These are phyloP conservation scores for Elaeagnus macrophylla DNA, from an alignment of 306 rosid species.

Conservation along the genomic window DNA sequence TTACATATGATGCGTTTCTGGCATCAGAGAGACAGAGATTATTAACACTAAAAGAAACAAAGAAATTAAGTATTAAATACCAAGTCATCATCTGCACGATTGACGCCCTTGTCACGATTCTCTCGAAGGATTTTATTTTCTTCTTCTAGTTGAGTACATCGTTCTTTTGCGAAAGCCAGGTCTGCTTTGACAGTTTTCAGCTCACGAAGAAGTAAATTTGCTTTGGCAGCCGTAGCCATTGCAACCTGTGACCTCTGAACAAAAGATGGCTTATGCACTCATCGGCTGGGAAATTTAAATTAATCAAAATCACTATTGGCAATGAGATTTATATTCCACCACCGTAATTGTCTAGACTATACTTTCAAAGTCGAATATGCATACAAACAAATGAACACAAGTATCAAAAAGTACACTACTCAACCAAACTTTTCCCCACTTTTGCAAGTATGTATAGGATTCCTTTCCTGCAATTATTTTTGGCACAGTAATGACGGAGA, in stretches of 20 bases:
- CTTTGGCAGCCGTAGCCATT: slow-evolving; percentile 98
- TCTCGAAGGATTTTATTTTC: slow-evolving; percentile 77
- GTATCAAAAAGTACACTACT: no score
- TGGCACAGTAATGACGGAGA: not conserved
- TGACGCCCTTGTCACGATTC: slow-evolving; percentile 65
- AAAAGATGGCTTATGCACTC: slow-evolving; percentile 23
- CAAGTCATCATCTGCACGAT: slow-evolving; percentile 80
- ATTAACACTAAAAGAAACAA: not conserved
- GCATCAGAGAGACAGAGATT: no score
- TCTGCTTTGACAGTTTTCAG: slow-evolving; percentile 93
- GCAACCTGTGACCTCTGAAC: slow-evolving; percentile 58
- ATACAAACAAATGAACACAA: no score
- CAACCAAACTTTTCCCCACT: no score
- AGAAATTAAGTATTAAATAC: slow-evolving; percentile 26
- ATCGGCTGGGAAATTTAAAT: slow-evolving; percentile 4
- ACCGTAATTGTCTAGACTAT: not conserved
- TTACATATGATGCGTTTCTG: no score
- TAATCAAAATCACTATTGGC: not conserved
- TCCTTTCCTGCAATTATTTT: no score
- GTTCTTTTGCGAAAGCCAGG: slow-evolving; percentile 77
- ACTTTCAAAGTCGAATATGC: no score
- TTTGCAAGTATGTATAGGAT: no score
- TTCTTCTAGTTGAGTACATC: slow-evolving; percentile 92
- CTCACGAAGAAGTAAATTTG: slow-evolving; percentile 85
- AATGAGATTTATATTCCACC: not conserved